phyloP scores from a whole-genome alignment of 1,139 yeast genomes.

The Dujonia santamariae region DNA sequence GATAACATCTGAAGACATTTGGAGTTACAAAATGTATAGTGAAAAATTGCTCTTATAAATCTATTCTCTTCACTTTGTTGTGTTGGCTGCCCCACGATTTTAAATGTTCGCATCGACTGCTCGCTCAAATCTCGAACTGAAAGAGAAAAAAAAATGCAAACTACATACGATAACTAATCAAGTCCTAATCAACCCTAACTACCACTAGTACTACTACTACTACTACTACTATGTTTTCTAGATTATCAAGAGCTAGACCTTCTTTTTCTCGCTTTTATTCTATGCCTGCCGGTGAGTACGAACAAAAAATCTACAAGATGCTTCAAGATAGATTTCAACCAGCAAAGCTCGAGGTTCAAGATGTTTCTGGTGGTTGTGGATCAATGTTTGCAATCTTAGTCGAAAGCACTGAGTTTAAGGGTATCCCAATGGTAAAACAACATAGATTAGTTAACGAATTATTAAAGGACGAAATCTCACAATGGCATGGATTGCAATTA shows the following conservation, averaged over 20 bases:
- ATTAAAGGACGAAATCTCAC: slow-evolving; percentile 77
- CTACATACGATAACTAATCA: too few species aligned
- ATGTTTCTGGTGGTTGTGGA: slow-evolving; percentile 94
- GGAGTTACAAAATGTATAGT: too few species aligned
- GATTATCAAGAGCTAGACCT: too few species aligned
- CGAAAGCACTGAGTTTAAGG: slow-evolving; percentile 72
- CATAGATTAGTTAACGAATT: slow-evolving; percentile 84
- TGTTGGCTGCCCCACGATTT: too few species aligned
- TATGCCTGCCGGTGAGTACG: slow-evolving; percentile 56
- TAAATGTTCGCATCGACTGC: too few species aligned
- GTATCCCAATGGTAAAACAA: slow-evolving; percentile 82
- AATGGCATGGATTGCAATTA: slow-evolving; percentile 95
- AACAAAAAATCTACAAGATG: slow-evolving; percentile 57
- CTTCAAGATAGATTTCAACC: slow-evolving; percentile 59
- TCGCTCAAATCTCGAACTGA: too few species aligned
- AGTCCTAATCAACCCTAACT: too few species aligned
- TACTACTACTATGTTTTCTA: too few species aligned
- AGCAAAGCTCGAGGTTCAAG: slow-evolving; percentile 59
- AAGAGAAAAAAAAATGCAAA: too few species aligned
- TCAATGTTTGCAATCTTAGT: slow-evolving; percentile 92
- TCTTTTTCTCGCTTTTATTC: slow-evolving; percentile 5
- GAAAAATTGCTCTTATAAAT: too few species aligned
- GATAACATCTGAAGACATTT: slow-evolving; percentile 1
- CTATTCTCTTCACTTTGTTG: too few species aligned
- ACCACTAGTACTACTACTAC: too few species aligned